Conservation (phyloP, 176 grass and related monocot species). For the Phoenix dactylifera region DNA sequence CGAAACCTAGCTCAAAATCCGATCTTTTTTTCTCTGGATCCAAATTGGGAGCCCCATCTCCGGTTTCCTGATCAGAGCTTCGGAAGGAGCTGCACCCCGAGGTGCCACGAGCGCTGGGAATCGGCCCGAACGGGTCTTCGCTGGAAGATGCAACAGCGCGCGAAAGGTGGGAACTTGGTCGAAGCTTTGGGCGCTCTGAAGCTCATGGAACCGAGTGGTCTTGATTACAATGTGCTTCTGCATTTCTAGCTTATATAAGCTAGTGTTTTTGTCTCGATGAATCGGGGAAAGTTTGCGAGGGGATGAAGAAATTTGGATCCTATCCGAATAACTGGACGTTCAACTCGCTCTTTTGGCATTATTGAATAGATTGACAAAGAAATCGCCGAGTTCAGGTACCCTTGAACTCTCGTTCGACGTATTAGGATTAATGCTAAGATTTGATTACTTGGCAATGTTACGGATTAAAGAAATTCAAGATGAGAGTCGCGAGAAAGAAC, state of each 20-base stretch:
- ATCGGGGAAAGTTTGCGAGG: neutral
- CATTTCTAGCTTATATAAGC: neutral
- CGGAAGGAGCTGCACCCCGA: too few relatives aligned
- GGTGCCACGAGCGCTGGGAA: neutral
- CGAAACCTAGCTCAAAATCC: neutral
- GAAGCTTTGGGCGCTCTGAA: neutral
- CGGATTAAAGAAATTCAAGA: too few relatives aligned
- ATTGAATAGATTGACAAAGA: conserved; percentile 14
- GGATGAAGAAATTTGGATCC: conserved; percentile 14
- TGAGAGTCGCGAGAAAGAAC: too few relatives aligned
- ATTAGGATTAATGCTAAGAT: conserved; percentile 14
- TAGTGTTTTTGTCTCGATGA: neutral
- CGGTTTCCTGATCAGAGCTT: too few relatives aligned
- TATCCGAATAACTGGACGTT: conserved; percentile 16
- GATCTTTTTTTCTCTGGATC: neutral
- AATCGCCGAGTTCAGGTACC: conserved; percentile 9
- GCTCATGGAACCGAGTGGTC: neutral
- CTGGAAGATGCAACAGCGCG: neutral
- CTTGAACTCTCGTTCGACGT: neutral
- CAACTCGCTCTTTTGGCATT: conserved; percentile 12
- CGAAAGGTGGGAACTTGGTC: conserved; percentile 2
- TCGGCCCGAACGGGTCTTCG: neutral
- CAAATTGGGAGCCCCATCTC: neutral
- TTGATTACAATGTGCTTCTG: neutral
- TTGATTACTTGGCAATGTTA: conserved; percentile 1